Conservation (phyloP, 2,329 filamentous ascomycete species). For the Calonectria ilicicola region DNA sequence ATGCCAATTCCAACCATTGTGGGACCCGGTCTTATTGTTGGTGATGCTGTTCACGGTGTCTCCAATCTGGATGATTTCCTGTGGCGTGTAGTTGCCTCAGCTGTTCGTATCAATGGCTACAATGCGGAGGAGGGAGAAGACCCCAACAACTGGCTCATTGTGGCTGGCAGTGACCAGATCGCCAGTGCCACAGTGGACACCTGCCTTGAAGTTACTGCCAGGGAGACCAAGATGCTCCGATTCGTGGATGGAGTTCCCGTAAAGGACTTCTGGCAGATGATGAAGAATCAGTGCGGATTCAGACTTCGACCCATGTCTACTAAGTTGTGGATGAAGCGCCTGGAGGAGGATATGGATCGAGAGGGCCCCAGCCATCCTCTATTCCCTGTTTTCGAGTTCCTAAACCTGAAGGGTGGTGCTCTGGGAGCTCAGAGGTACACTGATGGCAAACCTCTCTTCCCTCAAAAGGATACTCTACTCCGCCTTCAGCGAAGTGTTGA, state of each 20-base stretch:
- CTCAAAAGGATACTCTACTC: not conserved
- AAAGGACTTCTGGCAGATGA: constrained; percentile 13
- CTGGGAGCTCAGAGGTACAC: not conserved
- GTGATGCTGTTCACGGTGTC: not conserved
- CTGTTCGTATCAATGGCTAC: constrained; percentile 13
- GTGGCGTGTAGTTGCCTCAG: constrained; percentile 20
- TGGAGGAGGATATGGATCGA: constrained; percentile 9
- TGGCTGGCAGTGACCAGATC: constrained; percentile 21
- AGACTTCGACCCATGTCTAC: constrained; percentile 5
- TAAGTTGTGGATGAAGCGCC: constrained; percentile 1
- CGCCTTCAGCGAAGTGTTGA: constrained; percentile 13
- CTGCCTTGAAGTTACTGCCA: not conserved
- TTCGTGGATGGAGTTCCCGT: constrained; percentile 16
- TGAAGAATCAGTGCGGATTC: constrained; percentile 14
- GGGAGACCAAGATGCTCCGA: constrained; percentile 10
- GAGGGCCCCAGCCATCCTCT: constrained; percentile 13
- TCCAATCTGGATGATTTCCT: constrained; percentile 15
- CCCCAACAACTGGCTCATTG: constrained; percentile 14
- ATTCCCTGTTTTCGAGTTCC: not conserved
- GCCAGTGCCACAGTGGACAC: constrained; percentile 1
- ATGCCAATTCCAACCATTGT: not conserved
- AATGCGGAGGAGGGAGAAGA: constrained; percentile 12
- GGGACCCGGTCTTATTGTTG: not conserved
- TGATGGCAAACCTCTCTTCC: not conserved
- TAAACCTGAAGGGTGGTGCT: not conserved